phyloP scores from a whole-genome alignment of 495 filamentous ascomycete species.

The Poronia punctata region DNA sequence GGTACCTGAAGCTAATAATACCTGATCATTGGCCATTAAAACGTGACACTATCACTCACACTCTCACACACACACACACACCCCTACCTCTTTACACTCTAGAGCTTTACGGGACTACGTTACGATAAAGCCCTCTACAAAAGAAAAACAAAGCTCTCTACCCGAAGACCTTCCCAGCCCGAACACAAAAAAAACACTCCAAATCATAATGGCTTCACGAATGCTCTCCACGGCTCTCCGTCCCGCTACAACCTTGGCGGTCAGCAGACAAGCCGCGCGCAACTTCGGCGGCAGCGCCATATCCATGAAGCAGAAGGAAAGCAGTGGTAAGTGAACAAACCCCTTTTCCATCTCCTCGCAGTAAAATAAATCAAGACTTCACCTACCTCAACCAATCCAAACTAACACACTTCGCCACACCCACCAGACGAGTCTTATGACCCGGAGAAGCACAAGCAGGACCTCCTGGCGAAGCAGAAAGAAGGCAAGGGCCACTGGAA shows the following conservation, averaged over 20 bases:
- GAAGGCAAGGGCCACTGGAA: constrained; percentile 76
- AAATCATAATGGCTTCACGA: constrained; percentile 9
- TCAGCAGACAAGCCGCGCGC: constrained; percentile 6
- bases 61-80: too few relatives aligned
- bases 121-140: too few relatives aligned
- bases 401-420: constrained; percentile 9
- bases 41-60: too few relatives aligned
- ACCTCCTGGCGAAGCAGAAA: constrained; percentile 61
- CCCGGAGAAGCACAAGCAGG: constrained; percentile 67
- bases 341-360: not conserved
- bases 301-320: constrained; percentile 22
- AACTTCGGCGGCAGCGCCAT: constrained; percentile 18
- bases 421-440: constrained; percentile 24
- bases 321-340: constrained; percentile 12
- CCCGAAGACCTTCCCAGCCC: too few relatives aligned
- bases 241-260: constrained; percentile 3
- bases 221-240: constrained; percentile 5
- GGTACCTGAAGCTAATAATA: too few relatives aligned
- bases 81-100: too few relatives aligned
- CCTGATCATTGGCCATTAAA: too few relatives aligned
- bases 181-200: not conserved
- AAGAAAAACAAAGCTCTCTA: too few relatives aligned
- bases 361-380: too few relatives aligned
- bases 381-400: constrained; percentile 3
- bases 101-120: too few relatives aligned